Evolutionary conservation across 2,329 filamentous ascomycete genomes (phyloP).

Genomic region (Penicillium sp.): DNA sequence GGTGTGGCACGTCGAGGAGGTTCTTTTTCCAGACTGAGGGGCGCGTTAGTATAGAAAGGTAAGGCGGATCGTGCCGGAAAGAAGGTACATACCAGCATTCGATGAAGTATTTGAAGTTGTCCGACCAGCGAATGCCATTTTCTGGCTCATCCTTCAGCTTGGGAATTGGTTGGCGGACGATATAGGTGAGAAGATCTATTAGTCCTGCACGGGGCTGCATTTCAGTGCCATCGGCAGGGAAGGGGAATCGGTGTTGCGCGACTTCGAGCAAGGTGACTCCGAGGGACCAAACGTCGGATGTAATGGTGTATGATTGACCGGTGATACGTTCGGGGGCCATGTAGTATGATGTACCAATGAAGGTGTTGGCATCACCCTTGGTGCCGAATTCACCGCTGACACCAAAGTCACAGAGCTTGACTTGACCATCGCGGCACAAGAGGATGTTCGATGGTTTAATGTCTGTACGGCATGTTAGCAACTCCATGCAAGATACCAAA

Average conservation of each 20-base stretch:
- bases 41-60: slow-evolving; percentile 15
- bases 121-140: slow-evolving; percentile 86
- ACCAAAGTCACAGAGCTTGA: slow-evolving; percentile 98
- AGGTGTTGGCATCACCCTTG: slow-evolving; percentile 97
- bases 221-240: slow-evolving; percentile 92
- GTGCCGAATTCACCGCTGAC: slow-evolving; percentile 97
- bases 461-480: slow-evolving; percentile 49
- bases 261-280: slow-evolving; percentile 97
- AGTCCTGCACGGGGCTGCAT: slow-evolving; percentile 89
- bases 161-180: slow-evolving; percentile 90
- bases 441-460: slow-evolving; percentile 99
- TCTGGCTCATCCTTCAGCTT: slow-evolving; percentile 93
- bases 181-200: slow-evolving; percentile 95
- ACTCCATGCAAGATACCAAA: not conserved
- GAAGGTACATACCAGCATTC: slow-evolving; percentile 75
- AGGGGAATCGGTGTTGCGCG: slow-evolving; percentile 97
- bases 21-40: slow-evolving; percentile 82
- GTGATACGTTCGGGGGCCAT: slow-evolving; percentile 99
- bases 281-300: slow-evolving; percentile 95
- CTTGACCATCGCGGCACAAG: slow-evolving; percentile 83
- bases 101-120: slow-evolving; percentile 98
- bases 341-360: slow-evolving; percentile 98
- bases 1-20: slow-evolving; percentile 80
- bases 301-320: slow-evolving; percentile 96
- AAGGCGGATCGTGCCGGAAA: not conserved